phyloP scores from a whole-genome alignment of 768 basidiomycete genomes.

The Panaeolus papilionaceus region DNA sequence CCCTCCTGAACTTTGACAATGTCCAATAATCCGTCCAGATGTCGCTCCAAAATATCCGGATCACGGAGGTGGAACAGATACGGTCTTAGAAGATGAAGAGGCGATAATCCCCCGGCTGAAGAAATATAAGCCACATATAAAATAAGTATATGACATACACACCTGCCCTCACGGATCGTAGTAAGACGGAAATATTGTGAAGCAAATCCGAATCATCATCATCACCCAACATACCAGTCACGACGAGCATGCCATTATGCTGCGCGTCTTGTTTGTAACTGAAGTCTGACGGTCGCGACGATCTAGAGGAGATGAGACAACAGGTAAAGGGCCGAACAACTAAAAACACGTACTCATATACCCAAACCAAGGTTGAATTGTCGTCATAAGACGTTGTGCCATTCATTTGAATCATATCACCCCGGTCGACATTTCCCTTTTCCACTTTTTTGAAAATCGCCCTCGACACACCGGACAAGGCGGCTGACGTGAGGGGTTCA shows the following conservation, averaged over 20 bases:
- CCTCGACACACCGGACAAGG: conserved; percentile 57
- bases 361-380: conserved; percentile 63
- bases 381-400: conserved; percentile 68
- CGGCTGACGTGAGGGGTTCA: conserved; percentile 40
- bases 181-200: conserved; percentile 35
- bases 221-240: conserved; percentile 62
- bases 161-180: conserved; percentile 41
- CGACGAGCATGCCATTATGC: conserved; percentile 58
- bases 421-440: conserved; percentile 41
- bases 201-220: conserved; percentile 37
- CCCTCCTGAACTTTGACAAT: conserved; percentile 40
- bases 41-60: conserved; percentile 26
- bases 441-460: conserved; percentile 56
- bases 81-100: conserved; percentile 58
- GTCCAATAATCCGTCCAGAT: conserved; percentile 45
- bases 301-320: conserved; percentile 42
- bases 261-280: conserved; percentile 71
- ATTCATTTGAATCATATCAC: conserved; percentile 65
- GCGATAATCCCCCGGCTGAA: conserved; percentile 42
- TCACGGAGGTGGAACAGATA: conserved; percentile 53
- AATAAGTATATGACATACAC: conserved; percentile 18
- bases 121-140: neutral
- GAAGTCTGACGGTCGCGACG: conserved; percentile 70
- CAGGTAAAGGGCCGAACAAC: conserved; percentile 5
- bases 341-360: conserved; percentile 66